Evolutionary conservation across 495 filamentous ascomycete genomes (phyloP), one percentile per base, ranked within the genome.

Genomic region (Xylaria telfairii): DNA sequence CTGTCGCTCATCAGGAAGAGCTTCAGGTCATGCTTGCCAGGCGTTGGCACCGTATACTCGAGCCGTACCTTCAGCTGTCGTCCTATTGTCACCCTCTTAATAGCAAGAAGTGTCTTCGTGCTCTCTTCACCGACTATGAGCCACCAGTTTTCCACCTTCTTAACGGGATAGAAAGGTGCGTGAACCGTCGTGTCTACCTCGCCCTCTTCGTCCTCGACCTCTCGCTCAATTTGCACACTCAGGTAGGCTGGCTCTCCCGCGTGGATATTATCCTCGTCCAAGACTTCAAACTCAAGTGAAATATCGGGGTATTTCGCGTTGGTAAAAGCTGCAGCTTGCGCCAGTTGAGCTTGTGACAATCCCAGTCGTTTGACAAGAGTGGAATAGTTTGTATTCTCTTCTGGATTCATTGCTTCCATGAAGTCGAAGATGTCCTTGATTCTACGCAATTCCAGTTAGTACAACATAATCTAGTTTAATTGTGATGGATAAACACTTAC

Each of bases 121-220:
- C 87, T 92, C 82, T 96, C 93, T 30, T 95, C 96, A 47, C 96
- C 92, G 13, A 99, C 93, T 57, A 99, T 85, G 85, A 97, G 93
- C 95, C 95, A 99, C 89, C 89, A 90, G 77, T 93, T 98, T 88
- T 99, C 96, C 87, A 93, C 94, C 88, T 99, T 99, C 78, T 89
- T 89, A 60, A 76, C 86, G 12, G 96, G 95, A 77, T 95, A 99
- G 88, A 97, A 99, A 12, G 96, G 96, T 68, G 96, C 95, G 79
- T 98, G 94, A 4, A 98, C 96, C 47, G 91, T 91, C 0, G 92
- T 89, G 76, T 97, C 92, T 2, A 91, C 87, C 73, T 96, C 92
- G 41, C 83, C 79, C 19, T 87, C 85, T 57, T 87, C 85, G 15
- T 91, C 90, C 42, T 93, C 91, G 0, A 96, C 82, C 63, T 97